Evolutionary conservation across 1,284 basidiomycete genomes (phyloP).

Genomic region (Trichosporon asahii): DNA sequence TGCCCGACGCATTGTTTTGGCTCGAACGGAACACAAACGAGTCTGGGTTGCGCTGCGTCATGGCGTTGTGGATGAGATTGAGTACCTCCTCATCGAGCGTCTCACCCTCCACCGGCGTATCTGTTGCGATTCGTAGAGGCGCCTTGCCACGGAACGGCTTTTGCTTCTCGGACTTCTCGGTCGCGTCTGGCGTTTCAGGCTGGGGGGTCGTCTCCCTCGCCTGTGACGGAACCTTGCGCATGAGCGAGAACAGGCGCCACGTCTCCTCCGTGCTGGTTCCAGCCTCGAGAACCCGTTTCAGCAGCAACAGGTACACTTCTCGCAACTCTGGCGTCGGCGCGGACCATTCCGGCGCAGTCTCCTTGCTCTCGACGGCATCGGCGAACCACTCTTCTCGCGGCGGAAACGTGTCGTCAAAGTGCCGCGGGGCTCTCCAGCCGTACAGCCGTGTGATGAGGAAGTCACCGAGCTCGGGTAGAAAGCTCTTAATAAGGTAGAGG

Average conservation of each 20-base stretch:
- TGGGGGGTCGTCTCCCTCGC: conserved; percentile 1
- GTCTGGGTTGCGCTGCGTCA: conserved; percentile 42
- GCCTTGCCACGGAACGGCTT: conserved; percentile 10
- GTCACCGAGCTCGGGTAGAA: conserved; percentile 36
- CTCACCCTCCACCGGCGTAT: conserved; percentile 11
- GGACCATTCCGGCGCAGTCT: conserved; percentile 27
- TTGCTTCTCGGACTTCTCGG: not conserved
- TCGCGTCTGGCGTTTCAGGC: conserved; percentile 8
- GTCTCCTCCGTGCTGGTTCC: conserved; percentile 37
- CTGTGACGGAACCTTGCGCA: conserved; percentile 29
- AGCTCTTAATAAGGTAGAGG: conserved; percentile 29
- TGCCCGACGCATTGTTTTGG: conserved; percentile 32
- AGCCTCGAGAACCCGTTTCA: conserved; percentile 38
- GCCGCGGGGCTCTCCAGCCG: conserved; percentile 30
- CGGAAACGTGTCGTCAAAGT: conserved; percentile 41
- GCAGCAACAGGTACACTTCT: conserved; percentile 34
- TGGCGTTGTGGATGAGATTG: conserved; percentile 40
- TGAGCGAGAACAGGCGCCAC: conserved; percentile 44
- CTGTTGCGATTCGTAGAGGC: conserved; percentile 5
- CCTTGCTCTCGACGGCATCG: conserved; percentile 22
- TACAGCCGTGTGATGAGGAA: conserved; percentile 40
- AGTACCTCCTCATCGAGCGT: conserved; percentile 43
- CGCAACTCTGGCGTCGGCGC: conserved; percentile 27
- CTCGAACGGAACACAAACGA: conserved; percentile 41
- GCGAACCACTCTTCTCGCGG: conserved; percentile 37